Conservation (phyloP, 345 rosid genomes). For the Lepidium didymum region DNA sequence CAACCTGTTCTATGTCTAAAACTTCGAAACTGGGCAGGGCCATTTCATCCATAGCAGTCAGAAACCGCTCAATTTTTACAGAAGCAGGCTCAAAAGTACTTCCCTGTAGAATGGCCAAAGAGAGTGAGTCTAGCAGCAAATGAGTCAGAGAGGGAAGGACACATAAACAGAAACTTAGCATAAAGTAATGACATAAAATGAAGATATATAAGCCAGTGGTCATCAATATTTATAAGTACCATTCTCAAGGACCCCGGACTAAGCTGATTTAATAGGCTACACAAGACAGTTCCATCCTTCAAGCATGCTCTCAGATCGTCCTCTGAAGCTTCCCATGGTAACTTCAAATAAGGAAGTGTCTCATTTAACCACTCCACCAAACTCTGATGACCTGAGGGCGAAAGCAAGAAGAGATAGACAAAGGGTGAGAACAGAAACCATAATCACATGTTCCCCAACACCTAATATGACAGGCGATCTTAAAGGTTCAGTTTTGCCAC, state of each 20-base stretch:
- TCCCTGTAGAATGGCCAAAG: conserved; percentile 36
- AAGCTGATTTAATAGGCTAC: conserved; percentile 55
- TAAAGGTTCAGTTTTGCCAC: background rate
- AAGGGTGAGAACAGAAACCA: conserved; percentile 10
- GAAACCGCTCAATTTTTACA: conserved; percentile 52
- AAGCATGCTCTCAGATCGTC: conserved; percentile 54
- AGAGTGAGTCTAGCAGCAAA: conserved; percentile 1
- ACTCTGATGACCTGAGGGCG: conserved; percentile 36
- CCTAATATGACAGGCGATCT: background rate
- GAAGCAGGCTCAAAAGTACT: conserved; percentile 29
- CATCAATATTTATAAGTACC: conserved; percentile 29
- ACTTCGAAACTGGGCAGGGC: conserved; percentile 60
- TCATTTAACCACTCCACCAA: conserved; percentile 65
- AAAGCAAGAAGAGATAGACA: background rate
- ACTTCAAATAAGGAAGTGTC: conserved; percentile 46
- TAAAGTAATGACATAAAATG: background rate
- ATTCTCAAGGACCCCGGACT: conserved; percentile 39
- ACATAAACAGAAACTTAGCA: background rate
- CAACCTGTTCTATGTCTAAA: conserved; percentile 75
- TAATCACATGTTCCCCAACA: background rate
- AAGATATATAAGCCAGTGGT: background rate
- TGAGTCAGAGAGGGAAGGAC: background rate
- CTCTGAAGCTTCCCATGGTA: conserved; percentile 57
- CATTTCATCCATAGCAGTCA: conserved; percentile 53
- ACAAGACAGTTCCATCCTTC: conserved; percentile 65